Conservation (phyloP, 2,329 filamentous ascomycete species). For the Penicillium sclerotigenum region DNA sequence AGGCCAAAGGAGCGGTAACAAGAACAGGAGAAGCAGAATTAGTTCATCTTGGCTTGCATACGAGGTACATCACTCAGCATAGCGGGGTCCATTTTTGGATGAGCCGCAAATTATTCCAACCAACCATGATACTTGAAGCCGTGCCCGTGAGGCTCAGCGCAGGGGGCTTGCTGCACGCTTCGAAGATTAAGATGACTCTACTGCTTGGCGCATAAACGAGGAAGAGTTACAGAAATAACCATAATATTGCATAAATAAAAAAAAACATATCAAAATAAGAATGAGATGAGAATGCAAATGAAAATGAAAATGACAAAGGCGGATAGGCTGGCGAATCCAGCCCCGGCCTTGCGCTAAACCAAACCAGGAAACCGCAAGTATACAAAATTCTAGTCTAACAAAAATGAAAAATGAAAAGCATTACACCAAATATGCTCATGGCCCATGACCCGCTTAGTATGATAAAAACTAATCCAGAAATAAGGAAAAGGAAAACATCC, state of each 20-base stretch:
- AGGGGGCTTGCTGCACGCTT: conserved; percentile 4
- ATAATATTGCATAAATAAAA: background rate
- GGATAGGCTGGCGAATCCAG: conserved; percentile 13
- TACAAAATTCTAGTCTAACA: conserved; percentile 16
- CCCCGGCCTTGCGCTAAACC: conserved; percentile 17
- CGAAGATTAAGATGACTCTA: conserved; percentile 9
- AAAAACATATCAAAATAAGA: background rate
- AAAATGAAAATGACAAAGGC: background rate
- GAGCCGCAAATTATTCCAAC: conserved; percentile 4
- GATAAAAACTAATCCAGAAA: background rate
- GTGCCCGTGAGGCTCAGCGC: conserved; percentile 7
- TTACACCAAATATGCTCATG: conserved; percentile 11
- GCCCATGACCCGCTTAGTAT: conserved; percentile 3
- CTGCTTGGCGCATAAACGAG: conserved; percentile 3
- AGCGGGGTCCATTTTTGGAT: background rate
- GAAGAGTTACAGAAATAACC: background rate
- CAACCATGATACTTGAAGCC: background rate
- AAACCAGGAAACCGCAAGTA: conserved; percentile 19
- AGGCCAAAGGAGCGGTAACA: conserved; percentile 6
- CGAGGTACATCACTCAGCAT: background rate
- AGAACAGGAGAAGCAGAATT: background rate
- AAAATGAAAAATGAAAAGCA: conserved; percentile 9
- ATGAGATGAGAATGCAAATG: background rate
- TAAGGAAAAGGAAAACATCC: background rate
- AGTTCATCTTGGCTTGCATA: conserved; percentile 3